These are phyloP conservation scores for Mycena vulgaris DNA, from an alignment of 768 basidiomycete species.

Conservation along the genomic window DNA sequence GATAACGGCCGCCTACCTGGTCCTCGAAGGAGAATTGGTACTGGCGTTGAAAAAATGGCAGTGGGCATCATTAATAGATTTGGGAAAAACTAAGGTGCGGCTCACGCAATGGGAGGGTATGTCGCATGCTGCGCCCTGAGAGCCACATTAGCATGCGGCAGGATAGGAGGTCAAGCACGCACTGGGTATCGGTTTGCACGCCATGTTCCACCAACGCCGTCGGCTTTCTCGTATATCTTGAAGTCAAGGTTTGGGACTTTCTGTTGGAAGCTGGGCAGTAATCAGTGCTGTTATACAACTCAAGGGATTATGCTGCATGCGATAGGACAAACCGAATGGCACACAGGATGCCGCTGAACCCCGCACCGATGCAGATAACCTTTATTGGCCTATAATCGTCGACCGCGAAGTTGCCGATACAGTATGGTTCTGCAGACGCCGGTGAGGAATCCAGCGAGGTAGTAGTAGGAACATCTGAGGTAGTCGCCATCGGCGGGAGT, in stretches of 20 bases:
- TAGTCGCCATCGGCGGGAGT: too few species aligned
- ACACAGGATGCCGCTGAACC: conserved; percentile 25
- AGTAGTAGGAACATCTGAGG: too few species aligned
- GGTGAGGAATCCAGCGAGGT: too few species aligned
- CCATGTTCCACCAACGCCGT: conserved; percentile 28
- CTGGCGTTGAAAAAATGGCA: neutral
- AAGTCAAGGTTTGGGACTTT: conserved; percentile 26
- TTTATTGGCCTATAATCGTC: conserved; percentile 26
- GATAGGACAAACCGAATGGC: conserved; percentile 20
- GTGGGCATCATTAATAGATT: neutral
- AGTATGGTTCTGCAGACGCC: conserved; percentile 3
- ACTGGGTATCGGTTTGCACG: conserved; percentile 23
- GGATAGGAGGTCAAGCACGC: neutral
- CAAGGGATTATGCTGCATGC: neutral
- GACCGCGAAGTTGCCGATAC: conserved; percentile 15
- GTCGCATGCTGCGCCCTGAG: conserved; percentile 25
- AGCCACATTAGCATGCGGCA: neutral
- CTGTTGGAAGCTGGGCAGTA: conserved; percentile 22
- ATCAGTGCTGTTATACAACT: too few species aligned
- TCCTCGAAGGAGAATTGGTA: conserved; percentile 31
- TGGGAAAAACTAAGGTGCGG: neutral
- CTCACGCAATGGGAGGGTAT: conserved; percentile 23
- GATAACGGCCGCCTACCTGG: neutral
- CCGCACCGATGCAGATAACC: conserved; percentile 30
- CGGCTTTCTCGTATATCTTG: conserved; percentile 33